Evolutionary conservation across 176 grass and related monocot genomes (phyloP), one percentile per base, ranked within the genome.

Genomic region (Chrysopogon serrulatus): DNA sequence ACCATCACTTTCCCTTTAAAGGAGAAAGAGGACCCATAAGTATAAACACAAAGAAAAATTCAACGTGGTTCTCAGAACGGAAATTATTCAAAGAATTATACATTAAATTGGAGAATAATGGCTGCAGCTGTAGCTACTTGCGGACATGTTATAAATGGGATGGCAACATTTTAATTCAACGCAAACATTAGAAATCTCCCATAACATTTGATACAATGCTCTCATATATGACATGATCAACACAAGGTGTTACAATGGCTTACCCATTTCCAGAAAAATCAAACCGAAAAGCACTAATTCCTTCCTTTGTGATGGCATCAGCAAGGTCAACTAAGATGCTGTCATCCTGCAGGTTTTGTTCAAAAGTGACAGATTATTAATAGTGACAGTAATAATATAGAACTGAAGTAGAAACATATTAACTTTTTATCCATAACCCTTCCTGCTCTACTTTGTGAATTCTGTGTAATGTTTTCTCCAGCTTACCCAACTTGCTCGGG

Each of bases 251-350:
- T 81, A 43, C 28, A 65, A 30, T 39, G 19, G 45, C 84, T 86
- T 93, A 98, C 93, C 96, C 96, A 78, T 98, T 98, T 85, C 96
- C 93, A 34, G 91, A 68, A 93, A 98, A 98, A 93, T 98, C 96
- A 87, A 98, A 92, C 21, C 89, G 92, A 85, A 91, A 98, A 49
- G 45, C 75, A 67, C 83, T 93, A 34, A 87, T 31, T 41, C 90
- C 83, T 78, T 87, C 83, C 17, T 62, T 83, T 72, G 85, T 82
- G 78, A 98, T 53, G 43, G 89, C 79, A 78, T 75, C 35, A 63
- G 83, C 81, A 87, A 98, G 86, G 71, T 82, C 69, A 80, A 95
- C 81, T 28, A 98, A 86, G 79, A 93, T 95, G 28, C 54, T 95
- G 82, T 95, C 96, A 68, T 95, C 89, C 96, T 98, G 82, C 41